Conservation (phyloP, 371 early-diverging fungal species). For the Actinomucor elegans region DNA sequence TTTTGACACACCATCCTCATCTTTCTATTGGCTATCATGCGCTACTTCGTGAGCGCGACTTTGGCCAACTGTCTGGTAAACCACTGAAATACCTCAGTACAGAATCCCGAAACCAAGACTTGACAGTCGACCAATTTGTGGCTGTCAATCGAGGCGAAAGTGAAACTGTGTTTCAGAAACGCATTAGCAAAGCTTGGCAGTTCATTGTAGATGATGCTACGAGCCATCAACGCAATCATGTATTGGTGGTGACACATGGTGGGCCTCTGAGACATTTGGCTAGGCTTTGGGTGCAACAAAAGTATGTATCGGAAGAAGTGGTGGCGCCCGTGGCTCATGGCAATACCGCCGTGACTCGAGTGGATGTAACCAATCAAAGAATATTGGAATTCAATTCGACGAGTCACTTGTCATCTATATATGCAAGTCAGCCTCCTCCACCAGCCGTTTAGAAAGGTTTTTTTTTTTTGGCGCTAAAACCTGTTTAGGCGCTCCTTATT, state of each 20-base stretch:
- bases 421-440: slow-evolving; percentile 8
- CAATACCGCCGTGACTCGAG: slow-evolving; percentile 39
- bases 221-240: slow-evolving; percentile 9
- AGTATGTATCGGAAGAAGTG: neutral
- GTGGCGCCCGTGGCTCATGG: slow-evolving; percentile 20
- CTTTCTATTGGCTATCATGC: slow-evolving; percentile 15
- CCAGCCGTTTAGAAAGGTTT: slow-evolving; percentile 18
- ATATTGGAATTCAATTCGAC: slow-evolving; percentile 26
- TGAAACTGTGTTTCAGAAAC: slow-evolving; percentile 9
- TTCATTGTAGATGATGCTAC: slow-evolving; percentile 22
- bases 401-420: slow-evolving; percentile 13
- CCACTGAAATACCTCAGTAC: slow-evolving; percentile 9
- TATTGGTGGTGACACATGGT: slow-evolving; percentile 45
- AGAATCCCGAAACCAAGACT: slow-evolving; percentile 4
- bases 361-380: slow-evolving; percentile 4
- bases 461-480: neutral
- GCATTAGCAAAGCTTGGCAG: slow-evolving; percentile 24
- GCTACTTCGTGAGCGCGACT: slow-evolving; percentile 33
- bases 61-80: slow-evolving; percentile 30
- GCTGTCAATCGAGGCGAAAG: slow-evolving; percentile 29
- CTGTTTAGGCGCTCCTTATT: no score
- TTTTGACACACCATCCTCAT: slow-evolving; percentile 17
- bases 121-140: slow-evolving; percentile 15
- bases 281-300: slow-evolving; percentile 20
- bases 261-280: slow-evolving; percentile 29